Evolutionary conservation across 169 alveolate genomes (phyloP).

Genomic region (Eimeria necatrix): DNA sequence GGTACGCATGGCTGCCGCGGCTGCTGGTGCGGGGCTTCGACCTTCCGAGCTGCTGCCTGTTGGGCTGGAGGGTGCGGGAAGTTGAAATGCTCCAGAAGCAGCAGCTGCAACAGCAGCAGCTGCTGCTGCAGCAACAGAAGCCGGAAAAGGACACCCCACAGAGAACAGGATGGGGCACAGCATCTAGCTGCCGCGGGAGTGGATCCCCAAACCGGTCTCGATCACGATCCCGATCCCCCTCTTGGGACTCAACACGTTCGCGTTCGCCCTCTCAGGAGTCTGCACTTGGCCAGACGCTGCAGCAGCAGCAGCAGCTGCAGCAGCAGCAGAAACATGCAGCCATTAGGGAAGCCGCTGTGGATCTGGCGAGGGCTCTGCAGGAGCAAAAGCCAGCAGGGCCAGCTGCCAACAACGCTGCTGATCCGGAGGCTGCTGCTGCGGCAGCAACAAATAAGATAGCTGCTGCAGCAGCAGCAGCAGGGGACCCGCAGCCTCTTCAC

Average conservation of each 20-base stretch:
- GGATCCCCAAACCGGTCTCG: conserved; percentile 11
- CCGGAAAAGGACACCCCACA: not conserved
- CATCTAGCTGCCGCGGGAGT: conserved; percentile 11
- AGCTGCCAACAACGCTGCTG: not conserved
- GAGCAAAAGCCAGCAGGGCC: not conserved
- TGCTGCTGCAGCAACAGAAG: conserved; percentile 6
- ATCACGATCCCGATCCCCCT: conserved; percentile 45
- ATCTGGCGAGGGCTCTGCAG: conserved; percentile 45
- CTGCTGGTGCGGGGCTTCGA: conserved; percentile 54
- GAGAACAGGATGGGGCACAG: not conserved
- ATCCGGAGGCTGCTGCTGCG: conserved; percentile 4
- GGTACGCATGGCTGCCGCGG: conserved; percentile 54
- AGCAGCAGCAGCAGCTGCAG: conserved; percentile 52
- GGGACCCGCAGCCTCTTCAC: not conserved
- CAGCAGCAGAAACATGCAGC: conserved; percentile 34
- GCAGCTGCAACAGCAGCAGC: conserved; percentile 6
- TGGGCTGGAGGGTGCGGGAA: conserved; percentile 54
- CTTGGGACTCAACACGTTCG: conserved; percentile 7
- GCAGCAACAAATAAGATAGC: not conserved
- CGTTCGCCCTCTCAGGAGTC: conserved; percentile 21
- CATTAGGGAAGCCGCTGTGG: not conserved
- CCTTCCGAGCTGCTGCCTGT: conserved; percentile 25
- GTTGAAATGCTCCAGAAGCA: not conserved
- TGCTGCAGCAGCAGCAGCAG: conserved; percentile 20
- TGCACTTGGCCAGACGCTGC: not conserved